phyloP scores from a whole-genome alignment of 2,329 filamentous ascomycete species.

The Coleophoma crateriformis region DNA sequence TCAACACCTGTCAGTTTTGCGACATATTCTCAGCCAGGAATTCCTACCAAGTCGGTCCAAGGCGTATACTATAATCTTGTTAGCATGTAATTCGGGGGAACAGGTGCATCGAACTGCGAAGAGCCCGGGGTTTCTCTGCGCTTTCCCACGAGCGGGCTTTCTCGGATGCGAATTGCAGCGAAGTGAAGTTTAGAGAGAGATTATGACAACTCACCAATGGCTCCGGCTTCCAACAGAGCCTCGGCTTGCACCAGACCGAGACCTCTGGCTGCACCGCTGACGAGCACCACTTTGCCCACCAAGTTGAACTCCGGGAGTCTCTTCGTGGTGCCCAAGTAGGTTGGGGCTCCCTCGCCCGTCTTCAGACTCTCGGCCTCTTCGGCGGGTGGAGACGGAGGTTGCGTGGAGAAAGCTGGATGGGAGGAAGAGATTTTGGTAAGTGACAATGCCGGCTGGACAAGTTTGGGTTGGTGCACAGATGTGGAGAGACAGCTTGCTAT shows the following conservation, averaged over 20 bases:
- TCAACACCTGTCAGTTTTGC: neutral
- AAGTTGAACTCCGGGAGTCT: conserved; percentile 57
- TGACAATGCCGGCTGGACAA: neutral
- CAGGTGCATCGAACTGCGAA: too few relatives aligned
- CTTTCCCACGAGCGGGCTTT: too few relatives aligned
- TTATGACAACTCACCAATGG: conserved; percentile 41
- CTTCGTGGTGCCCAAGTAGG: conserved; percentile 18
- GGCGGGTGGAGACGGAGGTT: conserved; percentile 10
- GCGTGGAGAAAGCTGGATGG: conserved; percentile 1
- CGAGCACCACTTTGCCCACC: conserved; percentile 59
- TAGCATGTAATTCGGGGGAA: neutral
- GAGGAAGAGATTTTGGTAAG: neutral
- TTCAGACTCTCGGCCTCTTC: conserved; percentile 6
- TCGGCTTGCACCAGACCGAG: conserved; percentile 71
- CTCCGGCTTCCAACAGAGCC: conserved; percentile 69
- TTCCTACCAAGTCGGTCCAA: conserved; percentile 30
- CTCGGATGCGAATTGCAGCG: too few relatives aligned
- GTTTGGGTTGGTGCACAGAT: neutral
- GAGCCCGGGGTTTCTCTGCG: too few relatives aligned
- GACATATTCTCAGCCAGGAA: neutral
- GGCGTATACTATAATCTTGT: conserved; percentile 28
- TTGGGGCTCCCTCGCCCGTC: conserved; percentile 4
- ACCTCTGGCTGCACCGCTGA: conserved; percentile 67
- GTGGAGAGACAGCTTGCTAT: too few relatives aligned
- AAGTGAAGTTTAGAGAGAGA: too few relatives aligned